Evolutionary conservation across 2,329 filamentous ascomycete species (phyloP).

Genomic region (Ophiocordyceps camponoti-leonardi): DNA sequence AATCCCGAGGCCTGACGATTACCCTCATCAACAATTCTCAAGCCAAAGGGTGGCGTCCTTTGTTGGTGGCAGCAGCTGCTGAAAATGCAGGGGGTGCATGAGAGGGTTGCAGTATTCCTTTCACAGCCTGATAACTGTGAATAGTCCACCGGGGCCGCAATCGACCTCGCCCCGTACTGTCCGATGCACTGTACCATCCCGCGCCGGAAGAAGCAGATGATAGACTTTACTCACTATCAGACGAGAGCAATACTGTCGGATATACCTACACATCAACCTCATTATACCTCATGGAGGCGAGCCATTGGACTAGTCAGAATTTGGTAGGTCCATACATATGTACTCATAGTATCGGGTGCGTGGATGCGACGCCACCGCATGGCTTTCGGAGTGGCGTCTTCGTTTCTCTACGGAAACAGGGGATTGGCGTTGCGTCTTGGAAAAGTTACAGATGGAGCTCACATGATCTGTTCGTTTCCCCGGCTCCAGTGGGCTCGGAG

Average conservation of each 20-base stretch:
- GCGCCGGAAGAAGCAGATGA: background rate
- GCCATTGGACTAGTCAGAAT: background rate
- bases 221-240: background rate
- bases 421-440: background rate
- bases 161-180: background rate
- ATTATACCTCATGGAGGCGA: too few relatives aligned
- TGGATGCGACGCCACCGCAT: constrained; percentile 1
- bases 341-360: background rate
- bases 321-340: background rate
- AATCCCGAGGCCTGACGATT: background rate
- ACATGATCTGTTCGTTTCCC: background rate
- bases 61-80: background rate
- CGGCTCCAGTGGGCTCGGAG: too few relatives aligned
- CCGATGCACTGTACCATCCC: background rate
- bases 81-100: background rate
- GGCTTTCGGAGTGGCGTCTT: background rate
- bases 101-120: background rate
- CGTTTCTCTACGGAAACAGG: background rate
- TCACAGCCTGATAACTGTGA: background rate
- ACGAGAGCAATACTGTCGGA: background rate
- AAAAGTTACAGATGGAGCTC: background rate
- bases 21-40: too few relatives aligned
- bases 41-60: background rate
- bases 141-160: background rate
- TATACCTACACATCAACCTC: too few relatives aligned